Percentiles rank a stretch among this genome's conserved stretches.
Conservation (phyloP, 345 rosid genomes). For the Carallia pectinifolia region DNA sequence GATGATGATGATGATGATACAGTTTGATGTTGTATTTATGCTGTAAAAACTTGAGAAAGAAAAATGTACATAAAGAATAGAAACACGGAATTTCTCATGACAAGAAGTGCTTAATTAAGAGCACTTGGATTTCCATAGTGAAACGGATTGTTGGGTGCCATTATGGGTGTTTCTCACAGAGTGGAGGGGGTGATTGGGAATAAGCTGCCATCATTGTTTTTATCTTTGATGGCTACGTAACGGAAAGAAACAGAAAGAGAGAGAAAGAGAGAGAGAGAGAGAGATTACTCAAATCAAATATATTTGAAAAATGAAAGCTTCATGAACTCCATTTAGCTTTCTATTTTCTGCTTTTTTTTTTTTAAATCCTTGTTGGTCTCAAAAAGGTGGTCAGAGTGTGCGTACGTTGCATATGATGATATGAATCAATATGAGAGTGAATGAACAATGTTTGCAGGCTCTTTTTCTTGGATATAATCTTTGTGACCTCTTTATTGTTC, state of each 20-base stretch:
- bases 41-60: constrained; percentile 6
- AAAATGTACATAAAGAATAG: neutral
- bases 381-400: neutral
- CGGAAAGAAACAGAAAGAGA: neutral
- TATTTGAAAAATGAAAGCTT: constrained; percentile 7
- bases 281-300: neutral
- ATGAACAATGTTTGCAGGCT: no score
- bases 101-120: constrained; percentile 22
- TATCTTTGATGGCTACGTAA: constrained; percentile 3
- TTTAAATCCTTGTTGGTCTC: neutral
- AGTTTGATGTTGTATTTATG: constrained; percentile 42
- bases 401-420: neutral
- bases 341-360: neutral
- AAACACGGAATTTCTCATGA: neutral
- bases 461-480: no score
- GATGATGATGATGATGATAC: constrained; percentile 19
- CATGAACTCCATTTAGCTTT: neutral
- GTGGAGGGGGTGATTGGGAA: constrained; percentile 65
- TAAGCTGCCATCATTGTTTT: constrained; percentile 27
- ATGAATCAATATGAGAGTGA: constrained; percentile 1
- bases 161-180: constrained; percentile 50
- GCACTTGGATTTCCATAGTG: constrained; percentile 29
- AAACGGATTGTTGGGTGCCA: constrained; percentile 46
- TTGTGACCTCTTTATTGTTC: constrained; percentile 27
- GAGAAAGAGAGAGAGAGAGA: neutral